Conservation (phyloP, 352 stramenopile species). For the Peronospora belbahrii region DNA sequence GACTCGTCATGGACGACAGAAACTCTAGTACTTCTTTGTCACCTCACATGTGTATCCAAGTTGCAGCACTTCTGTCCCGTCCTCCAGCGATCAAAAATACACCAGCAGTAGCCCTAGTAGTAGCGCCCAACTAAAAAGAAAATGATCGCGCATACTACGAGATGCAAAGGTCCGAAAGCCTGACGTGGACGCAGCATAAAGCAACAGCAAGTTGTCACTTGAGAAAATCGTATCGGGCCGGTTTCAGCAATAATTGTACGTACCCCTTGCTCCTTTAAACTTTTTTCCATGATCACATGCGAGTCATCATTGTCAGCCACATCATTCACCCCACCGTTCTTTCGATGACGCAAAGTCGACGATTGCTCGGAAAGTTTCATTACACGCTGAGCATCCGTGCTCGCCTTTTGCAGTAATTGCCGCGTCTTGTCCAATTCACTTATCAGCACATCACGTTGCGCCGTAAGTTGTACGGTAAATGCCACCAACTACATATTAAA, state of each 20-base stretch:
- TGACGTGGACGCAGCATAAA: conserved; percentile 10
- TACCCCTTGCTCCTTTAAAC: conserved; percentile 49
- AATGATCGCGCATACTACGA: conserved; percentile 82
- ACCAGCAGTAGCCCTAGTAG: conserved; percentile 35
- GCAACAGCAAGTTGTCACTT: not conserved
- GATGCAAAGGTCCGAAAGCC: conserved; percentile 73
- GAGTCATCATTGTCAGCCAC: conserved; percentile 28
- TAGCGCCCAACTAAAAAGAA: conserved; percentile 87
- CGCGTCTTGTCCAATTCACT: conserved; percentile 77
- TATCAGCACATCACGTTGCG: conserved; percentile 79
- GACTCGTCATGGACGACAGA: conserved; percentile 13
- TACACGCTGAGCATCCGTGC: conserved; percentile 45
- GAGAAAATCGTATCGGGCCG: not conserved
- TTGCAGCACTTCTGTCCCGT: conserved; percentile 12
- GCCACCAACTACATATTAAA: conserved; percentile 62
- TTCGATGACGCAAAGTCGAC: conserved; percentile 62
- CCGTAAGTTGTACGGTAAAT: conserved; percentile 84
- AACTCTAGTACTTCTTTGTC: conserved; percentile 23
- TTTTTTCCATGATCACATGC: conserved; percentile 28
- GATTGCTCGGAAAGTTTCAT: conserved; percentile 60
- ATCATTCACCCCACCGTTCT: conserved; percentile 26
- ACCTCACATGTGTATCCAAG: conserved; percentile 7
- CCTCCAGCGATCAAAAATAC: conserved; percentile 9
- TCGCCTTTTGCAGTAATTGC: conserved; percentile 66
- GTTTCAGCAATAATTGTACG: conserved; percentile 4